A percentile compares a stretch with the other conserved stretches of the same genome.
Conservation (phyloP, 2,329 filamentous ascomycete species). For the Immersiporthe knoxdaviesiana region DNA sequence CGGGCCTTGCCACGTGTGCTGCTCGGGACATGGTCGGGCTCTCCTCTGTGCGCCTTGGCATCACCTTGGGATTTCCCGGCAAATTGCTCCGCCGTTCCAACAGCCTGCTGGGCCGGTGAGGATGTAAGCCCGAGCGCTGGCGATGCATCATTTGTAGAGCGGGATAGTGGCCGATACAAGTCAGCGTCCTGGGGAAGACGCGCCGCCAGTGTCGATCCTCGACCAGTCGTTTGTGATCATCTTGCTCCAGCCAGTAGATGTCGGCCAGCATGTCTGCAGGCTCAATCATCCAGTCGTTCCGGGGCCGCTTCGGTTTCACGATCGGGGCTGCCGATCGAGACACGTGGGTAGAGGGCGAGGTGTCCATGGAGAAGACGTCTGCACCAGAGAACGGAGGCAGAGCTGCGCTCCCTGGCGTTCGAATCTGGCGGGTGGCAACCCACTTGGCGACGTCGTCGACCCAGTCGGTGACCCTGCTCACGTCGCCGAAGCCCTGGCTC, state of each 20-base stretch:
- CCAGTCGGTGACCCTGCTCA: constrained; percentile 74
- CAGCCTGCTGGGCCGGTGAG: constrained; percentile 25
- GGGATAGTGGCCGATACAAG: constrained; percentile 37
- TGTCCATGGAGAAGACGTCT: constrained; percentile 47
- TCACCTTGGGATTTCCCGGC: constrained; percentile 33
- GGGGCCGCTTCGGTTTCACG: constrained; percentile 69
- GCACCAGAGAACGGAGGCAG: constrained; percentile 54
- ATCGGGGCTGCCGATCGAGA: constrained; percentile 47
- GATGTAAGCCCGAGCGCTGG: constrained; percentile 2
- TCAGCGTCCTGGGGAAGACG: constrained; percentile 57
- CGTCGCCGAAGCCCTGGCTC: constrained; percentile 75
- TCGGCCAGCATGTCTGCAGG: constrained; percentile 89
- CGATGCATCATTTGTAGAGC: constrained; percentile 26
- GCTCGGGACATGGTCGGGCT: constrained; percentile 51
- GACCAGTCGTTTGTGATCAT: constrained; percentile 76
- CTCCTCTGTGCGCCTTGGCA: constrained; percentile 37
- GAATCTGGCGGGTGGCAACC: constrained; percentile 43
- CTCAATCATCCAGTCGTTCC: constrained; percentile 82
- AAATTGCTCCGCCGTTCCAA: constrained; percentile 32
- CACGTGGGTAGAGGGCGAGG: constrained; percentile 46
- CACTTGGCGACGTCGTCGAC: constrained; percentile 67
- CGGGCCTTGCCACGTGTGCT: constrained; percentile 62
- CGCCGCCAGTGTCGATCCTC: constrained; percentile 78
- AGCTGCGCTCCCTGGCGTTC: constrained; percentile 39
- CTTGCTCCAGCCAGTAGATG: constrained; percentile 85